These are phyloP conservation scores for Curvularia sp. DNA, from an alignment of 2,329 filamentous ascomycete species.

Conservation along the genomic window DNA sequence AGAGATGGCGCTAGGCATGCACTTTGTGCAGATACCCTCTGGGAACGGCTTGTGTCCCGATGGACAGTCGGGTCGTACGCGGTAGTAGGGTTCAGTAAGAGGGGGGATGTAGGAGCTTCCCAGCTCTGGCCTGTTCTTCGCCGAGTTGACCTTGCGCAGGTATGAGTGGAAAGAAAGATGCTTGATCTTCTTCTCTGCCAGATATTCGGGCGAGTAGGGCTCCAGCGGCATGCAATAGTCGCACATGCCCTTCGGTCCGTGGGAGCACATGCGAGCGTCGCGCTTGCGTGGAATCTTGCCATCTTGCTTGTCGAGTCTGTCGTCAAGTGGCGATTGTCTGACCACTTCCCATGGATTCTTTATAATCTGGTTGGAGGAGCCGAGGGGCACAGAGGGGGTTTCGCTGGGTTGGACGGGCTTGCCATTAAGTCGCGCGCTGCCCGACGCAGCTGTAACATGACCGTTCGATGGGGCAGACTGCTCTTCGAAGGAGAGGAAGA, in stretches of 20 bases:
- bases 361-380: slow-evolving; percentile 66
- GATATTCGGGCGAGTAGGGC: slow-evolving; percentile 86
- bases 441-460: slow-evolving; percentile 42
- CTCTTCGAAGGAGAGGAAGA: slow-evolving; percentile 83
- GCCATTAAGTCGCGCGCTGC: slow-evolving; percentile 75
- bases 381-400: slow-evolving; percentile 66
- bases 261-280: slow-evolving; percentile 88
- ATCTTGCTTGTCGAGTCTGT: slow-evolving; percentile 82
- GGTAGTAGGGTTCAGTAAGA: slow-evolving; percentile 88
- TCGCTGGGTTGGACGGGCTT: slow-evolving; percentile 74
- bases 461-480: slow-evolving; percentile 60
- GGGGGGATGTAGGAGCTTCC: slow-evolving; percentile 96
- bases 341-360: slow-evolving; percentile 95
- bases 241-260: slow-evolving; percentile 97
- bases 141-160: slow-evolving; percentile 91
- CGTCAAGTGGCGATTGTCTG: slow-evolving; percentile 84
- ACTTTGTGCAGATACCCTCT: slow-evolving; percentile 97
- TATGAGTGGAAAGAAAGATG: slow-evolving; percentile 96
- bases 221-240: slow-evolving; percentile 98
- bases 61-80: slow-evolving; percentile 87
- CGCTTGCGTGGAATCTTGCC: slow-evolving; percentile 83
- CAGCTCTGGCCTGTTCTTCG: slow-evolving; percentile 94
- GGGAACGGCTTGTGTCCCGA: slow-evolving; percentile 94
- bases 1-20: slow-evolving; percentile 95
- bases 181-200: slow-evolving; percentile 97